Evolutionary conservation across 2,329 filamentous ascomycete genomes (phyloP).

Genomic region (Shiraia bambusicola): DNA sequence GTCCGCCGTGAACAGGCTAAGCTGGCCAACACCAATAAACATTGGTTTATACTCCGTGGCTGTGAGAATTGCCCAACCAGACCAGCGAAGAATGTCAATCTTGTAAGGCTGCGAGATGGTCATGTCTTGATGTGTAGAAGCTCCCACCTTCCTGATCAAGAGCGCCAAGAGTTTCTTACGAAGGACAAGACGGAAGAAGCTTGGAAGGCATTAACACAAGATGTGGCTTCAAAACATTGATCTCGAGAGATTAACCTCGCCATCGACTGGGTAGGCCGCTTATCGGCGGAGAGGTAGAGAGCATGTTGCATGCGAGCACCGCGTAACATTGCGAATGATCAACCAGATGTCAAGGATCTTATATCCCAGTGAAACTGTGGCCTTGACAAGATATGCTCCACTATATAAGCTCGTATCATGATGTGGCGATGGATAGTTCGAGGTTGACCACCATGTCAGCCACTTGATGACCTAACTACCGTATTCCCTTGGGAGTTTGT

Average conservation of each 20-base stretch:
- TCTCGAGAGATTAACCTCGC: neutral
- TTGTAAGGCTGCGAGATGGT: neutral
- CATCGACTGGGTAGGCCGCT: too few species aligned
- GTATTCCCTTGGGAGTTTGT: too few species aligned
- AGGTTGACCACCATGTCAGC: too few species aligned
- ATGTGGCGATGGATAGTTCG: too few species aligned
- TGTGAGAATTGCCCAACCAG: neutral
- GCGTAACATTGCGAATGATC: too few species aligned
- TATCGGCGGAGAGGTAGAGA: too few species aligned
- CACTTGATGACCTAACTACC: too few species aligned
- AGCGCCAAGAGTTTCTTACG: neutral
- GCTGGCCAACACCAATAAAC: neutral
- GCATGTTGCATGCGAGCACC: neutral
- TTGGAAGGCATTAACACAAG: neutral
- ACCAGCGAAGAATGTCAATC: too few species aligned
- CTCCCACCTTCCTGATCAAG: neutral
- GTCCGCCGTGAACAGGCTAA: conserved; percentile 9
- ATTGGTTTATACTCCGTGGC: neutral
- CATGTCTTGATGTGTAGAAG: neutral
- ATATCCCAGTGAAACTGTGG: too few species aligned
- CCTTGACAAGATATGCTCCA: too few species aligned
- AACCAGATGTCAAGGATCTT: too few species aligned
- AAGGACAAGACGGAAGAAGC: neutral
- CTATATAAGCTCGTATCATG: too few species aligned
- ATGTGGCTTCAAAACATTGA: neutral